Evolutionary conservation across 176 grass and related monocot species (phyloP).

Genomic region (Lolium rigidum): DNA sequence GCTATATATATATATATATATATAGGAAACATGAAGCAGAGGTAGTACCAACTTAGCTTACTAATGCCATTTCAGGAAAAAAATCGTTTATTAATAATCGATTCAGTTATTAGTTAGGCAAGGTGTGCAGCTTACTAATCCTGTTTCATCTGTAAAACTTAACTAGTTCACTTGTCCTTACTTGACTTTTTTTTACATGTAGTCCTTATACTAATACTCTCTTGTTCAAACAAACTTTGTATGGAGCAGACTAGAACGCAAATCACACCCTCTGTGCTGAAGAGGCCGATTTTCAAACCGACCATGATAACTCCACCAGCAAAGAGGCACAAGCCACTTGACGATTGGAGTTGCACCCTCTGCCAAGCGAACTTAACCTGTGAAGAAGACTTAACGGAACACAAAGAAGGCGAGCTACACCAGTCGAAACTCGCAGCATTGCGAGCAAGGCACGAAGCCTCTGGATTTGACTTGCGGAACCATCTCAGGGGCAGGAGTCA

Average conservation of each 20-base stretch:
- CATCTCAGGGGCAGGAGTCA: conserved; percentile 20
- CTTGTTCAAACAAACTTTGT: background rate
- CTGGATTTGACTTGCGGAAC: background rate
- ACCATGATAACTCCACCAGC: background rate
- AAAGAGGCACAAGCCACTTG: conserved; percentile 32
- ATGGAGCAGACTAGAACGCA: conserved; percentile 27
- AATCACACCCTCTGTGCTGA: background rate
- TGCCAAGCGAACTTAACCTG: background rate
- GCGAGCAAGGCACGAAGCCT: background rate
- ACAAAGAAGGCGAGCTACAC: conserved; percentile 29
- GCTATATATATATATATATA: too few species aligned
- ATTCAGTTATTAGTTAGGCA: conserved; percentile 1
- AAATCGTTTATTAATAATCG: background rate
- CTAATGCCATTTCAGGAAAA: background rate
- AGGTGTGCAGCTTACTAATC: background rate
- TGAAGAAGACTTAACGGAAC: background rate
- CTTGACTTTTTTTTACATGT: background rate
- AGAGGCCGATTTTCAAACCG: background rate
- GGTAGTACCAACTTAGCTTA: too few species aligned
- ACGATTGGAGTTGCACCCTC: background rate
- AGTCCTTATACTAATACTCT: background rate
- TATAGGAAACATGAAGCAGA: too few species aligned
- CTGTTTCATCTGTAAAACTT: background rate
- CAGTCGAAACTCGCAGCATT: background rate
- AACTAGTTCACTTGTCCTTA: background rate